These are phyloP conservation scores for Penicillium verhagenii DNA, from an alignment of 495 filamentous ascomycete genomes.

Conservation along the genomic window DNA sequence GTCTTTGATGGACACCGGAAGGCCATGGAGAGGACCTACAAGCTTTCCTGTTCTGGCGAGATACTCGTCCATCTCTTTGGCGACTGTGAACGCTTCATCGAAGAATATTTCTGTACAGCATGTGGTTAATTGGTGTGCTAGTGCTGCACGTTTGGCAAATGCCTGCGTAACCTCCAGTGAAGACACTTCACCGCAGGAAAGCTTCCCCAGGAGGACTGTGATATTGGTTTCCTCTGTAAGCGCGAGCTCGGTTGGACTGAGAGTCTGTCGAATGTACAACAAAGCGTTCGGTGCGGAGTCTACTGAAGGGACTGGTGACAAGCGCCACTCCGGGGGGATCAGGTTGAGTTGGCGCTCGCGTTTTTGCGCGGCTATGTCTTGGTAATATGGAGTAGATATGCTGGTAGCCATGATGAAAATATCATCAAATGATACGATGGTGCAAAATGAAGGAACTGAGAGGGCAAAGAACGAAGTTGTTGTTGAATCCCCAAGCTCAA, in stretches of 20 bases:
- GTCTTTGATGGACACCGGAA: slow-evolving; percentile 70
- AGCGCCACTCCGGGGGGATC: slow-evolving; percentile 36
- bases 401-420: neutral
- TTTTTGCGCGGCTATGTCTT: slow-evolving; percentile 29
- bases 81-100: slow-evolving; percentile 40
- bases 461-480: slow-evolving; percentile 3
- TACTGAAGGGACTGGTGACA: slow-evolving; percentile 23
- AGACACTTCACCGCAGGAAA: slow-evolving; percentile 45
- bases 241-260: slow-evolving; percentile 46
- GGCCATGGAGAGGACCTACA: slow-evolving; percentile 63
- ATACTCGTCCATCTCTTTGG: slow-evolving; percentile 42
- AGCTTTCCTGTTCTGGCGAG: slow-evolving; percentile 39
- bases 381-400: slow-evolving; percentile 14
- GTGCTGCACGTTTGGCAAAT: slow-evolving; percentile 57
- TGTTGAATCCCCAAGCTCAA: no score
- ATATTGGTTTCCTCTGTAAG: slow-evolving; percentile 51
- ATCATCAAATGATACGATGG: neutral
- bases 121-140: slow-evolving; percentile 58
- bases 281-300: slow-evolving; percentile 22
- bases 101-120: slow-evolving; percentile 69
- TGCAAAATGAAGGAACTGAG: neutral
- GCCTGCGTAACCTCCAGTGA: slow-evolving; percentile 51
- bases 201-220: slow-evolving; percentile 38
- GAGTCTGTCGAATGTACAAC: slow-evolving; percentile 27
- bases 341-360: slow-evolving; percentile 28